Conservation (phyloP, 139 green algal species). For the Yamagishiella unicocca region DNA sequence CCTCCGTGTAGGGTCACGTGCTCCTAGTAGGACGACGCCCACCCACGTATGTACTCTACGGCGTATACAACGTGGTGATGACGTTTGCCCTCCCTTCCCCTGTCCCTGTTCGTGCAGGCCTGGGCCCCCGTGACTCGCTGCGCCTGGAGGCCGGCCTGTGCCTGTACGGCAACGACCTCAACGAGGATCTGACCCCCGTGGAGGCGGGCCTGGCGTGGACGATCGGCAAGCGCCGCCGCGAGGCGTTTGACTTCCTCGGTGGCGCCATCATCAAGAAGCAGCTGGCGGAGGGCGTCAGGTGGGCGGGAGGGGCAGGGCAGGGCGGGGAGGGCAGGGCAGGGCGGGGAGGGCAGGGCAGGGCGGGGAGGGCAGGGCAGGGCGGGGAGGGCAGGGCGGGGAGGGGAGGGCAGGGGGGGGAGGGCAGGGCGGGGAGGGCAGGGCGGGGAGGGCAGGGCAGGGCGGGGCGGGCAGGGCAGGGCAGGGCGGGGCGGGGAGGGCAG, state of each 20-base stretch:
- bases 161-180: constrained; percentile 99
- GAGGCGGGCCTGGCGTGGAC: constrained; percentile 99
- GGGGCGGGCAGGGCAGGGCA: too few relatives aligned
- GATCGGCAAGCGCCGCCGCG: constrained; percentile 90
- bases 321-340: too few relatives aligned
- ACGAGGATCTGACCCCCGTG: constrained; percentile 93
- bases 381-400: not conserved
- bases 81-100: too few relatives aligned
- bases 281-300: constrained; percentile 87
- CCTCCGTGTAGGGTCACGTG: too few relatives aligned
- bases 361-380: too few relatives aligned
- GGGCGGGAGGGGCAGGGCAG: not conserved
- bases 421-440: not conserved
- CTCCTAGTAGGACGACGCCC: too few relatives aligned
- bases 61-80: too few relatives aligned
- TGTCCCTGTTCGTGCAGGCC: too few relatives aligned
- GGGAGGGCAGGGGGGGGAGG: not conserved
- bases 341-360: too few relatives aligned
- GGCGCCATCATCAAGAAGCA: constrained; percentile 96
- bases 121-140: constrained; percentile 94
- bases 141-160: constrained; percentile 98
- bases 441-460: too few relatives aligned
- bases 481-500: too few relatives aligned
- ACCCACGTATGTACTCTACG: too few relatives aligned
- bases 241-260: constrained; percentile 94